phyloP scores from a whole-genome alignment of 805 yeast genomes.

The Hanseniaspora lachancei region DNA sequence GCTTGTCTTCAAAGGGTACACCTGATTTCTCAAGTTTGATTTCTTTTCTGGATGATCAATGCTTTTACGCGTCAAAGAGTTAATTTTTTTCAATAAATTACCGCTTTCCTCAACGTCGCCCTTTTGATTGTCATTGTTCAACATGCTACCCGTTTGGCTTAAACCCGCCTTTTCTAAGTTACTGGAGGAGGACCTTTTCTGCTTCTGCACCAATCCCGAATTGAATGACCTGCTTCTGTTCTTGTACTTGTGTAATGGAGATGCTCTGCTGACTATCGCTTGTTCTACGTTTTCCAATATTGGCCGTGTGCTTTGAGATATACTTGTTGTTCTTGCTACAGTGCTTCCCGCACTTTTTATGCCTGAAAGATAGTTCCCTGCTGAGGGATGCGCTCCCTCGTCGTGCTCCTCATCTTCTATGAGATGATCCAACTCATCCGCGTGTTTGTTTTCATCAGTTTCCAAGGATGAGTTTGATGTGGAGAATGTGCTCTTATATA shows the following conservation, averaged over 20 bases:
- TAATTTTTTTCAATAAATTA: background rate
- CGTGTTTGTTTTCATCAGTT: background rate
- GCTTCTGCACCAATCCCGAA: slow-evolving; percentile 1
- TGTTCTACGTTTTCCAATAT: background rate
- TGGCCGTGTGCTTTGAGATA: slow-evolving; percentile 2
- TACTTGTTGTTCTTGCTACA: slow-evolving; percentile 6
- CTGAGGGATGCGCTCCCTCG: slow-evolving; percentile 7
- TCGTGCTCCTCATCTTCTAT: background rate
- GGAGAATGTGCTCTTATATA: background rate
- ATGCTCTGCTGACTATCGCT: background rate
- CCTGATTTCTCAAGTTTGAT: background rate
- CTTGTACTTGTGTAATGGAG: background rate
- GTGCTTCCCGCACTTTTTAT: background rate
- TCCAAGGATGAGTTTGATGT: background rate
- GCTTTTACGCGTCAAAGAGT: background rate
- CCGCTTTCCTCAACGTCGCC: background rate
- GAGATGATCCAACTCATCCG: background rate
- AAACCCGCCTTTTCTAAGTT: background rate
- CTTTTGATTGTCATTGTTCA: background rate
- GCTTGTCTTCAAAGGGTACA: background rate
- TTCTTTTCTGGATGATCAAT: background rate
- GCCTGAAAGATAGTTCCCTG: slow-evolving; percentile 6
- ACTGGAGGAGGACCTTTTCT: background rate
- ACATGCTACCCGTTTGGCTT: background rate
- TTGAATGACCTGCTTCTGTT: background rate